These are phyloP conservation scores for Alternaria solani DNA, from an alignment of 2,329 filamentous ascomycete species.

Conservation along the genomic window DNA sequence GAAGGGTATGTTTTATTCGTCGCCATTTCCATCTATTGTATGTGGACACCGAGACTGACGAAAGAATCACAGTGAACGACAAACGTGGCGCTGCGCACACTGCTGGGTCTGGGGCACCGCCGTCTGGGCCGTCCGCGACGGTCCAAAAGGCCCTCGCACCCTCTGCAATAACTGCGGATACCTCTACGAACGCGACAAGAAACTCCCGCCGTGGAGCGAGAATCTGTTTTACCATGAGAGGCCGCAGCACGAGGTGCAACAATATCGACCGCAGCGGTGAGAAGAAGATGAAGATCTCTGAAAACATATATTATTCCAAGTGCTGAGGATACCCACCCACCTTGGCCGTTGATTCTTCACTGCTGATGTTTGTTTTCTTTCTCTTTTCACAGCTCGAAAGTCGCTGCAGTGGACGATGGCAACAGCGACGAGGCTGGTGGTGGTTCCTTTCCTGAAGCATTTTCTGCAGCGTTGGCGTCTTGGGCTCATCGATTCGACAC, in stretches of 20 bases:
- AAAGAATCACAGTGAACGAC: slow-evolving; percentile 67
- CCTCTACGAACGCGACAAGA: slow-evolving; percentile 85
- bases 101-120: slow-evolving; percentile 88
- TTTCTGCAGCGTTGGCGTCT: slow-evolving; percentile 14
- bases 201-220: slow-evolving; percentile 78
- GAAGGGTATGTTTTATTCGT: slow-evolving; percentile 44
- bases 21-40: not conserved
- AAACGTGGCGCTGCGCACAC: slow-evolving; percentile 86
- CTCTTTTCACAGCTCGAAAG: too few species aligned
- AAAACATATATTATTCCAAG: not conserved
- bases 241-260: slow-evolving; percentile 34
- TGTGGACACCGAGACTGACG: slow-evolving; percentile 20
- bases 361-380: too few species aligned
- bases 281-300: too few species aligned
- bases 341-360: too few species aligned
- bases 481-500: not conserved
- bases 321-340: too few species aligned
- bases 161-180: slow-evolving; percentile 94
- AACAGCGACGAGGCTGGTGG: not conserved
- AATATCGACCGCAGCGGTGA: slow-evolving; percentile 31
- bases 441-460: not conserved
- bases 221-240: slow-evolving; percentile 67
- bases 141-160: slow-evolving; percentile 81
- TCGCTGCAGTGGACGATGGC: not conserved
- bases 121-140: slow-evolving; percentile 94